Evolutionary conservation across 306 rosid genomes (phyloP), one percentile per base, ranked within the genome.

Genomic region (Fragaria iinumae): DNA sequence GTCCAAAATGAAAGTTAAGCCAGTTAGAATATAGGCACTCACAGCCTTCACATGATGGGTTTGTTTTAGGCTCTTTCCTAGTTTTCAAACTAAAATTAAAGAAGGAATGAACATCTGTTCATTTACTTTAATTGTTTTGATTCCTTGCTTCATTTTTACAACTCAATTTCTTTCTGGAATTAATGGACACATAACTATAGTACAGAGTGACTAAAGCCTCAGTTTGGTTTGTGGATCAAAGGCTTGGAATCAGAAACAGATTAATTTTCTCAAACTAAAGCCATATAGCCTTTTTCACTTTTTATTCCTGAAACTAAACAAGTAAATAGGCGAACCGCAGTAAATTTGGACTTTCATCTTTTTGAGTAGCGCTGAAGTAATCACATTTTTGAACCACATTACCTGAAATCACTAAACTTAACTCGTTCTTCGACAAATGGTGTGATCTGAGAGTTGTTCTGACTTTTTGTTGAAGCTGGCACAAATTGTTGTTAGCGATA

Each of bases 1-100:
- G 56, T 72, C 76, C 74, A 82, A 74, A 59, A 47, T 59, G 65
- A 76, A 56, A 72, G 72, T n/a, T 57, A 41, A 36, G 66, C 41
- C 27, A 60, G 57, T 56, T n/a, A 76, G 83, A 75, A 75, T 72
- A 44, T 74, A 50, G 36, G 75, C 66, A 38, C 69, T 62, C 73
- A 41, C 44, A 43, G 11, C 45, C 45, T 43, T 43, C 45, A 67
- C 52, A 72, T 72, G 82, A 23, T 57, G 34, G 17, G 72, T 78
- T 78, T 72, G 68, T 74, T 49, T 75, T 72, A 32, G 25, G 34
- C 38, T 67, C 23, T 44, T 69, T 73, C 20, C 41, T 39, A 25
- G 27, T 50, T 74, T 34, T 11, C 39, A 64, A 23, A 29, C 41
- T 23, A 45, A 45, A 10, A 65, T 4, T 9, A 45, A 16, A 29